Evolutionary conservation across 345 rosid species (phyloP), one percentile per base, ranked within the genome.

Genomic region (Tarenaya hassleriana): DNA sequence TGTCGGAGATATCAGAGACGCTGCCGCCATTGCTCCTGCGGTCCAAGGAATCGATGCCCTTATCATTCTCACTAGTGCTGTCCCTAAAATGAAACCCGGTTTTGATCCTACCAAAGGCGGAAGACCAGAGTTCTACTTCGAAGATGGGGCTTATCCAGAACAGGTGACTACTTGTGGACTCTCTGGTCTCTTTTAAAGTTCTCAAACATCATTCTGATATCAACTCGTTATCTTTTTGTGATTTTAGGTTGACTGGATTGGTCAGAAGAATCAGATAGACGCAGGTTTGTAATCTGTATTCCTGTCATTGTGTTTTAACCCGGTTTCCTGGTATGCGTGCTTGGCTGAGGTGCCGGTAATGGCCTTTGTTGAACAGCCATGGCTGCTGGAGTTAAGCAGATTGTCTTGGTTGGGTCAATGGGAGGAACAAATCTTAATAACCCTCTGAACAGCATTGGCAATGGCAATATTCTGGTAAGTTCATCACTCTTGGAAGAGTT

Each of bases 211-310:
- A 35, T 27, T 46, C 37, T 69, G 59, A 38, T 47, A 41, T 39
- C 49, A 44, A 59, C 35, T 35, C 17, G 46, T 20, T 2, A 48
- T 24, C 31, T 42, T 14, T 52, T 34, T 61, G 52, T 34, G 16
- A 12, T 71, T 32, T 43, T 42, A 92, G 96, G 95, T 92, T 48
- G 98, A 92, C 48, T 92, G 98, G 98, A 77, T 81, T 60, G 98
- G 98, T 61, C 98, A 88, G 84, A 92, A 88, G 63, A 92, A 92
- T 71, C 96, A 88, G 68, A 85, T 92, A 13, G 95, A 92, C 72
- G 84, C 80, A 31, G 98, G 95, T 88, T 69, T 66, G 77, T 55
- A 16, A 17, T 43, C 49, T n/a, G n/a, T n/a, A n/a, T n/a, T 31
- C 31, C 32, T 58, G 16, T 11, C 42, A 29, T 3, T 47, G 51